Base-by-base conservation (phyloP, 108 stramenopile genomes). In the Cyclotella sp. region DNA sequence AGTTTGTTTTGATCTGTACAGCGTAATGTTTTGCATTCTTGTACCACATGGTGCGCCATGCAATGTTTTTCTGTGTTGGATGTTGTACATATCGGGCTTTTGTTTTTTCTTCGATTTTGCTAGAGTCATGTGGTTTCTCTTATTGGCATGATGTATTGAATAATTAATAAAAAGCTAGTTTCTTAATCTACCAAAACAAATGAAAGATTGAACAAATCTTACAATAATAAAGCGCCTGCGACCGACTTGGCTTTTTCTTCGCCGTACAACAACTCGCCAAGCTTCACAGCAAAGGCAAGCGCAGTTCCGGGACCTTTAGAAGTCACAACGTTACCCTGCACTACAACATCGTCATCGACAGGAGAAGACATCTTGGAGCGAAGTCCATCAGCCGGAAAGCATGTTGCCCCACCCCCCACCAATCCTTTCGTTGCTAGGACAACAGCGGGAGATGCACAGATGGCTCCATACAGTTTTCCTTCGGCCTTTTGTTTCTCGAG, bases 391-490 rank as follows among this genome's bases (percentile, higher is more conserved):
- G 96, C 96, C 11, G 96, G 96, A 78, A 95, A 97, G 57, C 98
- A 97, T 0, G 98, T 98, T 0, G 94, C 95, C 40, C 85, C 70
- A 16, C 83, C 91, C 13, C 79, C 81, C 12, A 93, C 52, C 59
- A 96, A 65, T n/a, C 89, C 90, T 27, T 96, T 78, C 24, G 83
- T 53, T 11, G 91, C 88, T 54, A 97, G 81, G 22, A 90, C 92
- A 46, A 97, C 88, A 30, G 96, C 94, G 15, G 96, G 96, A n/a
- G 92, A 71, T 27, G 96, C 96, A 68, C 96, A 97, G 55, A 95
- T 82, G 18, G 96, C 96, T 42, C 74, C 96, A 64, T 90, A 90
- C 8, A 76, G 54, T 67, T 93, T 93, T 8, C 82, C 77, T 12
- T 41, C 72, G 11, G 54, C 69, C 62, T 86, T 85, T 84, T 97